Evolutionary conservation across 2,329 filamentous ascomycete species (phyloP).

Genomic region (Monilinia fructigena): DNA sequence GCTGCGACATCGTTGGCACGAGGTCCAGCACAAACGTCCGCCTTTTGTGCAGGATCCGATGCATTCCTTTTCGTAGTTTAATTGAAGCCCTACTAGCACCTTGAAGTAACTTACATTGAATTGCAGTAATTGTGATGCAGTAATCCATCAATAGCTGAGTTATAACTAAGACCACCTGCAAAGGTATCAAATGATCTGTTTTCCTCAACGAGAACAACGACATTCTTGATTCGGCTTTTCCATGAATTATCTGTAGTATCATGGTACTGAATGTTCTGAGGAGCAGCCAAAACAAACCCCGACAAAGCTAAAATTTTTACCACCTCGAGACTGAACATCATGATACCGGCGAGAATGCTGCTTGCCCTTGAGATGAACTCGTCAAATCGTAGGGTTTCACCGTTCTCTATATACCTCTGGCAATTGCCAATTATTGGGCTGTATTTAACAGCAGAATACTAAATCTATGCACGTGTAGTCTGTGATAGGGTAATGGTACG

Average conservation of each 20-base stretch:
- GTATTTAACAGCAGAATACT: not conserved
- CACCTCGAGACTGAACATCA: slow-evolving; percentile 21
- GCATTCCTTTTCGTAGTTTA: slow-evolving; percentile 32
- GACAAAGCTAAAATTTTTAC: slow-evolving; percentile 27
- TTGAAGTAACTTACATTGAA: slow-evolving; percentile 38
- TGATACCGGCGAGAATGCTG: not conserved
- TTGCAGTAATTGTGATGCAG: slow-evolving; percentile 44
- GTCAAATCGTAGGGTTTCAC: not conserved
- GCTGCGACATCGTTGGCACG: slow-evolving; percentile 43
- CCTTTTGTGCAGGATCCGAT: slow-evolving; percentile 33
- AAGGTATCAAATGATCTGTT: slow-evolving; percentile 45
- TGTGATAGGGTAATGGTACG: slow-evolving; percentile 19
- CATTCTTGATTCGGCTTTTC: slow-evolving; percentile 48
- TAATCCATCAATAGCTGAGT: slow-evolving; percentile 42
- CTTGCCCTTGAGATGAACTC: not conserved
- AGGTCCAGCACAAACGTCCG: slow-evolving; percentile 42
- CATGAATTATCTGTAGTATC: slow-evolving; percentile 26
- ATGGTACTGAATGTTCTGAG: slow-evolving; percentile 27
- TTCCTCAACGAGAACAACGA: slow-evolving; percentile 48
- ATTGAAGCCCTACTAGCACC: not conserved
- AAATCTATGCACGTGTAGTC: slow-evolving; percentile 17
- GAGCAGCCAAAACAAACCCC: slow-evolving; percentile 30
- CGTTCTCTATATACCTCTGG: slow-evolving; percentile 7
- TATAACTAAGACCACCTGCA: slow-evolving; percentile 44
- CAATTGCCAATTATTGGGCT: not conserved